These are phyloP conservation scores for Geotrichum macrosporum DNA, from an alignment of 1,139 yeast genomes.

Conservation along the genomic window DNA sequence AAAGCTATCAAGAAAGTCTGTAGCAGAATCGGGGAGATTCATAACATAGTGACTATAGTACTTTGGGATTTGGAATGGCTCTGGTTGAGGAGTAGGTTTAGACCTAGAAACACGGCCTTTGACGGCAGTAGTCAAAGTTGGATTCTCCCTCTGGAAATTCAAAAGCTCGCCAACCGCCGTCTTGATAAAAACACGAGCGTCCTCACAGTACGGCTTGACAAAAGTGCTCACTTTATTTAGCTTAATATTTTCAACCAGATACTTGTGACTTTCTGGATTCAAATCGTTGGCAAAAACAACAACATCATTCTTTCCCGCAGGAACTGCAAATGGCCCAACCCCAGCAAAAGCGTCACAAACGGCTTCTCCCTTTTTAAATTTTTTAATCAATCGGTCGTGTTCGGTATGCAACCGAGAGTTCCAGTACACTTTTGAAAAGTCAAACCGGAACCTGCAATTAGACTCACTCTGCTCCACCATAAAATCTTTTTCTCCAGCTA, in stretches of 20 bases:
- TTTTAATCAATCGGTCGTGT: conserved; percentile 70
- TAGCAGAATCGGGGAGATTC: conserved; percentile 93
- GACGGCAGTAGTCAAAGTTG: conserved; percentile 13
- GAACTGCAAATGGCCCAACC: conserved; percentile 96
- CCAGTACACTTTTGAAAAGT: conserved; percentile 95
- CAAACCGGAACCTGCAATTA: conserved; percentile 79
- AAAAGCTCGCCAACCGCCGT: conserved; percentile 52
- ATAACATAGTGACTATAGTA: conserved; percentile 73
- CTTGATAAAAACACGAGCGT: conserved; percentile 77
- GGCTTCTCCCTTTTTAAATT: conserved; percentile 57
- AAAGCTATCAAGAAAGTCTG: conserved; percentile 75
- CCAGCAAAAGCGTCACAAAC: conserved; percentile 98
- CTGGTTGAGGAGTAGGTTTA: conserved; percentile 23
- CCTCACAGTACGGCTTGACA: conserved; percentile 64
- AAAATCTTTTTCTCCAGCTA: conserved; percentile 72
- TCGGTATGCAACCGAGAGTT: conserved; percentile 92
- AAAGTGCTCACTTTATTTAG: conserved; percentile 59
- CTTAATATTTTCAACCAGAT: conserved; percentile 59
- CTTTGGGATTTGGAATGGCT: conserved; percentile 49
- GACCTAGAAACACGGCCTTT: conserved; percentile 27
- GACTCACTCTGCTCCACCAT: conserved; percentile 85
- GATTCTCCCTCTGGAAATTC: conserved; percentile 32
- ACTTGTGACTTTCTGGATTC: conserved; percentile 78
- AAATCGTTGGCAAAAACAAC: conserved; percentile 88
- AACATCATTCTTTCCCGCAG: conserved; percentile 82